Percentiles rank a stretch among this genome's conserved stretches.
Evolutionary conservation across 345 rosid species (phyloP).

Genomic region (Angophora floribunda): DNA sequence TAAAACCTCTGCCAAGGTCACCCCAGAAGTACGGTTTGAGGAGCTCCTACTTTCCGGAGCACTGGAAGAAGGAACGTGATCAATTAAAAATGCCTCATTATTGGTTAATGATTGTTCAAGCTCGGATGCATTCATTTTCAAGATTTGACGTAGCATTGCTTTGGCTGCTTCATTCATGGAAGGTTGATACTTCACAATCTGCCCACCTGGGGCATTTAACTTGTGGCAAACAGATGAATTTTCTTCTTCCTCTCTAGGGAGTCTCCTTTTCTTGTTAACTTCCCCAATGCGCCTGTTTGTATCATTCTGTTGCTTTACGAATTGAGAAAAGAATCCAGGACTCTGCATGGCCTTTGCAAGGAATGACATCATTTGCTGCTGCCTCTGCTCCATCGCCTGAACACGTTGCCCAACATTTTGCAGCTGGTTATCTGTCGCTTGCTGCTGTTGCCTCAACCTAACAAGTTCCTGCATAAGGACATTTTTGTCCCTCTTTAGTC

Average conservation of each 20-base stretch:
- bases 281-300: slow-evolving; percentile 49
- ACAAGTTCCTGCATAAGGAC: slow-evolving; percentile 91
- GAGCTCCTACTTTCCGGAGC: slow-evolving; percentile 22
- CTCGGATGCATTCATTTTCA: slow-evolving; percentile 37
- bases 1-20: slow-evolving; percentile 34
- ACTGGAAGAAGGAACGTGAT: slow-evolving; percentile 21
- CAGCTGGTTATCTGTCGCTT: slow-evolving; percentile 64
- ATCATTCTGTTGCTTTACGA: slow-evolving; percentile 66
- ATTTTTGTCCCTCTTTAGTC: slow-evolving; percentile 83
- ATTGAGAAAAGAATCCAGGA: slow-evolving; percentile 71
- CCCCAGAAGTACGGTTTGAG: slow-evolving; percentile 23
- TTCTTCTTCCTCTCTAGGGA: slow-evolving; percentile 32
- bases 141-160: slow-evolving; percentile 51
- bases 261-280: slow-evolving; percentile 73
- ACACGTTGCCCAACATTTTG: slow-evolving; percentile 71
- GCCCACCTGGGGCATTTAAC: slow-evolving; percentile 32
- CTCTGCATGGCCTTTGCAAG: slow-evolving; percentile 83
- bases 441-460: slow-evolving; percentile 85
- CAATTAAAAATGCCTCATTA: slow-evolving; percentile 30
- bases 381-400: slow-evolving; percentile 90
- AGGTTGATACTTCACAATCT: slow-evolving; percentile 71
- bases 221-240: slow-evolving; percentile 19
- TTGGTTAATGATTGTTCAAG: slow-evolving; percentile 32
- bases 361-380: slow-evolving; percentile 89
- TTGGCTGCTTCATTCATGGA: slow-evolving; percentile 58